phyloP scores from a whole-genome alignment of 2,329 filamentous ascomycete species.

The Colletotrichum tanaceti region DNA sequence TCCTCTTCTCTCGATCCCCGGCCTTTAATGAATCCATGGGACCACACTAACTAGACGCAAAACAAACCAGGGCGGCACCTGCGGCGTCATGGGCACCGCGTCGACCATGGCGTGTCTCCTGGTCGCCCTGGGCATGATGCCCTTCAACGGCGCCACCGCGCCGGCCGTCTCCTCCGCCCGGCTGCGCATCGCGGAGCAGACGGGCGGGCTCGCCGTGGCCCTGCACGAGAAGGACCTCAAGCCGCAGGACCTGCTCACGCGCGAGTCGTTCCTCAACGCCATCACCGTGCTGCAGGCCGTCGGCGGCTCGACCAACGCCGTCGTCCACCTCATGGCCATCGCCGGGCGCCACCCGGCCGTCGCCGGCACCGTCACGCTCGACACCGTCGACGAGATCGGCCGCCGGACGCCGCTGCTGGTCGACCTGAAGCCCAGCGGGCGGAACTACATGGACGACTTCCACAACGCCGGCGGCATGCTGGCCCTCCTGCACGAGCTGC shows the following conservation, averaged over 20 bases:
- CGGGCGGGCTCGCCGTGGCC: constrained; percentile 74
- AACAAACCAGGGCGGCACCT: constrained; percentile 74
- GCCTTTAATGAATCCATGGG: too few relatives aligned
- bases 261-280: constrained; percentile 84
- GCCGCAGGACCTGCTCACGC: constrained; percentile 77
- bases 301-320: constrained; percentile 86
- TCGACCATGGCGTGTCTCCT: constrained; percentile 91
- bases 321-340: constrained; percentile 89
- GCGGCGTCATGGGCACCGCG: constrained; percentile 91
- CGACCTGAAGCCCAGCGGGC: constrained; percentile 86
- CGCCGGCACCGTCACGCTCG: constrained; percentile 71
- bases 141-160: constrained; percentile 81
- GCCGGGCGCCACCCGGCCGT: constrained; percentile 77
- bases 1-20: too few relatives aligned
- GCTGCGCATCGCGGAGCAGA: constrained; percentile 83
- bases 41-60: too few relatives aligned
- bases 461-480: constrained; percentile 90
- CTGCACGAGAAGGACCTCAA: constrained; percentile 73
- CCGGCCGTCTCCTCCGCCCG: constrained; percentile 83
- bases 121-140: constrained; percentile 83
- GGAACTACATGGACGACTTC: constrained; percentile 90
- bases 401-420: constrained; percentile 83
- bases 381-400: constrained; percentile 83
- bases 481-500: constrained; percentile 81
- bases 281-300: constrained; percentile 88